A percentile compares a stretch with the other conserved stretches of the same genome.
These are phyloP conservation scores for Boletus barrowsii DNA, from an alignment of 768 basidiomycete species.

Conservation along the genomic window DNA sequence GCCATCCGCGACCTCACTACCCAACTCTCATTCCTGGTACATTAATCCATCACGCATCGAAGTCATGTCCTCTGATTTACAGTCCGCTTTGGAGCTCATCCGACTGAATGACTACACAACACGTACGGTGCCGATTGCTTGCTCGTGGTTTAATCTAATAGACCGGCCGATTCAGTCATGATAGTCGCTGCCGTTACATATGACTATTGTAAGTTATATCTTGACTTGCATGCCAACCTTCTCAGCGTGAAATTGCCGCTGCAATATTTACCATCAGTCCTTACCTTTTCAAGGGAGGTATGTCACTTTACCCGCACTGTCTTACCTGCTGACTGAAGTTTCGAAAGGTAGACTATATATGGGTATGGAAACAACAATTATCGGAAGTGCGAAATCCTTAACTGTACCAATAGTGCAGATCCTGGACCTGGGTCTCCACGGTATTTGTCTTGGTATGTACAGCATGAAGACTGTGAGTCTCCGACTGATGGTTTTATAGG, in stretches of 20 bases:
- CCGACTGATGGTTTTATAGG: neutral
- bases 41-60: neutral
- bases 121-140: neutral
- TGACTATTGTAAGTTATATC: constrained; percentile 6
- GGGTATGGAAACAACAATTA: constrained; percentile 5
- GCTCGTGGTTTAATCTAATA: neutral
- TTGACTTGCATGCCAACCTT: neutral
- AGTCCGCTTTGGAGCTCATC: neutral
- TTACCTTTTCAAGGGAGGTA: constrained; percentile 9
- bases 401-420: neutral
- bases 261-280: neutral
- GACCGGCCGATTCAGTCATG: neutral
- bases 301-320: too few relatives aligned
- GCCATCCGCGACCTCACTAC: too few relatives aligned
- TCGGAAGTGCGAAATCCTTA: neutral
- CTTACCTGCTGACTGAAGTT: neutral
- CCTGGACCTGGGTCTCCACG: constrained; percentile 11
- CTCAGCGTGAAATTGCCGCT: too few relatives aligned
- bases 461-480: neutral
- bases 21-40: neutral
- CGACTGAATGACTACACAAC: neutral
- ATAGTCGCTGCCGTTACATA: neutral
- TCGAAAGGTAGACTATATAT: constrained; percentile 15
- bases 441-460: constrained; percentile 8
- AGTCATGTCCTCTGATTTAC: constrained; percentile 1